These are phyloP conservation scores for Zasmidium citrigriseum DNA, from an alignment of 2,329 filamentous ascomycete genomes.

Conservation along the genomic window DNA sequence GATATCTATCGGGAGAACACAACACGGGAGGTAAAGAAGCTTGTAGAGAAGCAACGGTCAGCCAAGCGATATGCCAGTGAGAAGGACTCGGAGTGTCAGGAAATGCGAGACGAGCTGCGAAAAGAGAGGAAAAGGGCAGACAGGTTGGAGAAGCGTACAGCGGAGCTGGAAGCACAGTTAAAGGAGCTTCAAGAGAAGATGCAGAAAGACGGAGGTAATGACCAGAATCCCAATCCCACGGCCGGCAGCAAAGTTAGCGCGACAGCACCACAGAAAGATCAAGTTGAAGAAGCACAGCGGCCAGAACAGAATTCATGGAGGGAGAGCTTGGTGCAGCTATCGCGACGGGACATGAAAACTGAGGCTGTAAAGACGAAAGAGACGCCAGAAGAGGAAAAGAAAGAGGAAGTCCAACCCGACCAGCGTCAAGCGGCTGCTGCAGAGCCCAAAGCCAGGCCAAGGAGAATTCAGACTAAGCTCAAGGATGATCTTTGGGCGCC, in stretches of 20 bases:
- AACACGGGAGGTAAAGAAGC: conserved; percentile 71
- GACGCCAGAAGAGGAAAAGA: neutral
- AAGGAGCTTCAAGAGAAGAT: conserved; percentile 41
- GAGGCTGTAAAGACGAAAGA: neutral
- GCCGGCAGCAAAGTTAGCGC: conserved; percentile 6
- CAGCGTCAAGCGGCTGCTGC: neutral
- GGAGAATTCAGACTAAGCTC: conserved; percentile 6
- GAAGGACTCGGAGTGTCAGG: conserved; percentile 71
- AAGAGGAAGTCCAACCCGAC: neutral
- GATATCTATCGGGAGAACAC: conserved; percentile 72
- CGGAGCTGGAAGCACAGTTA: conserved; percentile 62
- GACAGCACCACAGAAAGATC: neutral
- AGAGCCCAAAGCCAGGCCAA: conserved; percentile 3
- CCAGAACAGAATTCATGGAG: conserved; percentile 2
- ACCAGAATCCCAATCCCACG: conserved; percentile 5
- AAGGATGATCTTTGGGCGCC: conserved; percentile 30
- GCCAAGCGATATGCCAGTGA: conserved; percentile 77
- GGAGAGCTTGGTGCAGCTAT: neutral
- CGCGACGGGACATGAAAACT: neutral
- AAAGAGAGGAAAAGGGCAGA: conserved; percentile 68
- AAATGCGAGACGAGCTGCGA: conserved; percentile 65
- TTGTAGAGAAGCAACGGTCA: conserved; percentile 77
- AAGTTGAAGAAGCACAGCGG: neutral
- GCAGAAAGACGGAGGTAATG: conserved; percentile 6
- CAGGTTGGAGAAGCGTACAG: conserved; percentile 63